Conservation (phyloP, 2,329 filamentous ascomycete species). For the Colletotrichum eremochloae region DNA sequence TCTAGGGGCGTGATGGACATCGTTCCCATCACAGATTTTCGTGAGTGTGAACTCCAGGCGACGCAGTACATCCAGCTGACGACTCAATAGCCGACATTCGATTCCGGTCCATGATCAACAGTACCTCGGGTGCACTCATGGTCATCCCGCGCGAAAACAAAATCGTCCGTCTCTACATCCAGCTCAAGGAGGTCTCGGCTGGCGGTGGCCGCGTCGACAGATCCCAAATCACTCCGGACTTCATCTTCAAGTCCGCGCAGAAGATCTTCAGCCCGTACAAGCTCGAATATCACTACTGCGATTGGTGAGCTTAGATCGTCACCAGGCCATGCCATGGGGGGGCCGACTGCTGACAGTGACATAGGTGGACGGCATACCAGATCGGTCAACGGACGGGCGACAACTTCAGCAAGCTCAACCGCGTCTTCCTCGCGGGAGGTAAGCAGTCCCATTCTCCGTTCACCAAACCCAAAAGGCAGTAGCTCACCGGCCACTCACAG, state of each 20-base stretch:
- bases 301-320: constrained; percentile 62
- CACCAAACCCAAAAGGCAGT: not conserved
- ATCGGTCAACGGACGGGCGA: constrained; percentile 75
- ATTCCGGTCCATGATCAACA: constrained; percentile 70
- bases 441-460: not conserved
- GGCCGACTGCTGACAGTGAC: not conserved
- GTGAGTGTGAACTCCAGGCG: not conserved
- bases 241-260: constrained; percentile 72
- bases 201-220: constrained; percentile 61
- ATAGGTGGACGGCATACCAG: constrained; percentile 72
- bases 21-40: constrained; percentile 62
- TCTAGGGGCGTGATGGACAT: constrained; percentile 55
- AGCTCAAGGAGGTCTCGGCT: constrained; percentile 61
- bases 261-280: constrained; percentile 75
- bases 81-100: constrained; percentile 61
- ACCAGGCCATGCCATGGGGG: too few species aligned
- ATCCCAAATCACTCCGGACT: constrained; percentile 71
- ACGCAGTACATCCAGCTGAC: not conserved
- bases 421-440: constrained; percentile 76
- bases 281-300: constrained; percentile 71
- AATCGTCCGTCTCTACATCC: constrained; percentile 75
- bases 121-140: constrained; percentile 70
- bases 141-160: constrained; percentile 74
- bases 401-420: constrained; percentile 66
- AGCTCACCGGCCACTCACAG: constrained; percentile 47